Conservation (phyloP, 2,329 filamentous ascomycete genomes). For the Rutstroemia sp. region DNA sequence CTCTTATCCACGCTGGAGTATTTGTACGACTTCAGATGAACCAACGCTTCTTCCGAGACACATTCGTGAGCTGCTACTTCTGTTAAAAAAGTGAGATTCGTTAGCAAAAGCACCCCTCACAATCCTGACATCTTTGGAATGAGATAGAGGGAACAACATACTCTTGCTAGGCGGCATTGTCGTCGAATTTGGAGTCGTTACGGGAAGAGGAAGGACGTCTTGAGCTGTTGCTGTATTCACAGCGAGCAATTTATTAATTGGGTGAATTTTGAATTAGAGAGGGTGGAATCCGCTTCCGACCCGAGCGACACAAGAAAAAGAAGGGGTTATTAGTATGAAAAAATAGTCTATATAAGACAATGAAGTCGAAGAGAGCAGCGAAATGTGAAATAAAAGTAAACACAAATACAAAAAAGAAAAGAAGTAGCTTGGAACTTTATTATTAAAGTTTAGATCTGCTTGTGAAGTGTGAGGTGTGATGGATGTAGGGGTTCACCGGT, state of each 20-base stretch:
- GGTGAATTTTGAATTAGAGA: slow-evolving; percentile 23
- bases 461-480: too few relatives aligned
- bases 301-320: slow-evolving; percentile 18
- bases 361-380: background rate
- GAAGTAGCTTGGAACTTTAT: background rate
- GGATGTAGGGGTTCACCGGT: too few relatives aligned
- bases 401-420: background rate
- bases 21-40: slow-evolving; percentile 91
- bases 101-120: background rate
- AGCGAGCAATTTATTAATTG: slow-evolving; percentile 19
- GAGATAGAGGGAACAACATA: slow-evolving; percentile 12
- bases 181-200: slow-evolving; percentile 23
- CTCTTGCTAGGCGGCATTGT: slow-evolving; percentile 35
- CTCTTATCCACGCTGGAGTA: slow-evolving; percentile 98
- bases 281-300: slow-evolving; percentile 27
- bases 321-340: background rate
- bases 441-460: too few relatives aligned
- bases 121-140: background rate
- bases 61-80: slow-evolving; percentile 57
- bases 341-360: background rate
- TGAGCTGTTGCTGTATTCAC: slow-evolving; percentile 19
- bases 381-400: background rate
- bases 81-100: slow-evolving; percentile 19
- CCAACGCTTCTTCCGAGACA: slow-evolving; percentile 82
- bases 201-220: slow-evolving; percentile 22